Evolutionary conservation across 768 basidiomycete species (phyloP), one percentile per base, ranked within the genome.

Genomic region (Macrolepiota dolichaula): DNA sequence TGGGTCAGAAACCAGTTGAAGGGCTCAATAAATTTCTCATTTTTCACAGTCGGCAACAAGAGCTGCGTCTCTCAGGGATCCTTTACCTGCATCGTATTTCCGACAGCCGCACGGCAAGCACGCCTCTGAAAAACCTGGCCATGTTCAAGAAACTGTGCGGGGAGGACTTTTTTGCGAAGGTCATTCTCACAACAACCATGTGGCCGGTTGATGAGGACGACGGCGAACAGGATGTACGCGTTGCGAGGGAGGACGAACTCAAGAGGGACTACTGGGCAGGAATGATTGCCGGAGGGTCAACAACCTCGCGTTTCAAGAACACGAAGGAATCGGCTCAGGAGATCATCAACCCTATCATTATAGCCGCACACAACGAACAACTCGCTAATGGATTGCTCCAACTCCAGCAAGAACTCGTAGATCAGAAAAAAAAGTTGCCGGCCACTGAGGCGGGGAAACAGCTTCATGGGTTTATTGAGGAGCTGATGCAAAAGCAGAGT

Each of bases 91-190:
- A 84, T 65, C 79, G 83, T 1, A 84, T 84, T 59, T 73, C 75
- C 9, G 83, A 84, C 62, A 72, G 77, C 68, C 71, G 81, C 19
- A 74, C 84, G 67, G 79, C 80, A 38, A 79, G 80, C 27, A 80
- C 77, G 27, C 79, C 81, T n/a, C 75, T 73, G 25, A 75, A 78
- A 63, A 84, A 80, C 65, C 82, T 82, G 61, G 73, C 73, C 38
- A 75, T 83, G 70, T 83, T 85, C 69, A 70, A 77, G 51, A 74
- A 79, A 59, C 73, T 85, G 12, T 85, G 84, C 63, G 84, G 84
- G 12, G 79, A 80, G 24, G 72, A 61, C 51, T 51, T 50, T 4
- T 49, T 59, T 32, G 24, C 22, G 9, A 55, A 38, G 44, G 53
- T 61, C 4, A 29, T 61, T 15, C 46, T 61, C 7, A 40, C 32